Conservation (phyloP, 2,329 filamentous ascomycete species). For the Arachnopeziza araneosa region DNA sequence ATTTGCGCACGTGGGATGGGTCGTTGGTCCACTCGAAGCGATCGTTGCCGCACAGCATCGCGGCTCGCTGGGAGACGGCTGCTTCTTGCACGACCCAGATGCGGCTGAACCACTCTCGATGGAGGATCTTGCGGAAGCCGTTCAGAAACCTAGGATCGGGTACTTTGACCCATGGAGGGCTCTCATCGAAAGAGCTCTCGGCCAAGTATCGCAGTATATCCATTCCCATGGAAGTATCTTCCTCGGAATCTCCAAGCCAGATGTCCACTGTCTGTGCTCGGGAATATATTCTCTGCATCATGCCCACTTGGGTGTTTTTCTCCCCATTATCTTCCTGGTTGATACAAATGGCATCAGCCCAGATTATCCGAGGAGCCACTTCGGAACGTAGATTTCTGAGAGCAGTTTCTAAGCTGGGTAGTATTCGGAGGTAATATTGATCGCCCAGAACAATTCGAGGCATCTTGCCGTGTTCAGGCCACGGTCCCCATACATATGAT, state of each 20-base stretch:
- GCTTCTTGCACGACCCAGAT: constrained; percentile 9
- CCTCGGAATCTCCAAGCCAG: constrained; percentile 23
- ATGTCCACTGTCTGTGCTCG: constrained; percentile 20
- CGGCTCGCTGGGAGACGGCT: background rate
- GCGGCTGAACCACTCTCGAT: constrained; percentile 4
- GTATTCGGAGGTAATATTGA: background rate
- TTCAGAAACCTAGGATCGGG: background rate
- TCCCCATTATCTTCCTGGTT: constrained; percentile 24
- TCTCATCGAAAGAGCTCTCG: background rate
- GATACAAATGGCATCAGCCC: constrained; percentile 30
- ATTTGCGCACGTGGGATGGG: background rate
- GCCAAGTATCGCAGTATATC: background rate
- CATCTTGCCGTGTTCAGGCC: background rate
- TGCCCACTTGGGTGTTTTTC: constrained; percentile 20
- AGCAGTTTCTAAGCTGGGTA: constrained; percentile 8
- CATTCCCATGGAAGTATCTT: background rate
- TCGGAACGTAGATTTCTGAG: constrained; percentile 12
- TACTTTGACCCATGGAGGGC: background rate
- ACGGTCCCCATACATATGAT: background rate
- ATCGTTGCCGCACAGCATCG: constrained; percentile 2
- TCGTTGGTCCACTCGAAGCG: background rate
- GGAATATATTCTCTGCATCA: constrained; percentile 29
- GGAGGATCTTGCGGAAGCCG: background rate
- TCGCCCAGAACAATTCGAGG: background rate
- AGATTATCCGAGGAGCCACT: constrained; percentile 14